Base-by-base conservation (phyloP, 2,329 filamentous ascomycete species). In the Diplodia seriata region DNA sequence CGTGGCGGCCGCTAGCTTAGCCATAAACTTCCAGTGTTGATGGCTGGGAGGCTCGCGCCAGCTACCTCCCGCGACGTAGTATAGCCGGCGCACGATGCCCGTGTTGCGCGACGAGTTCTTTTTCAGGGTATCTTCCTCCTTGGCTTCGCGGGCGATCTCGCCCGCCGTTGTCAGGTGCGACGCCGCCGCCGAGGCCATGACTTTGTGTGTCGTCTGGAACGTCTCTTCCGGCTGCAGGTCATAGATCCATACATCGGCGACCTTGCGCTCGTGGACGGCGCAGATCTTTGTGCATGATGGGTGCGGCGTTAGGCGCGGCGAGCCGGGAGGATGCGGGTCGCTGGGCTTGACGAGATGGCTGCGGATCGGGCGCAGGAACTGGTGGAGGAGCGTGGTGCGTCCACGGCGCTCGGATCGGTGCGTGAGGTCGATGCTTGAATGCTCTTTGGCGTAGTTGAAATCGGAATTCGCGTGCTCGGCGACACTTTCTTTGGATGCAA, bases 51-150 rank as follows among this genome's bases (percentile, higher is more conserved):
- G 83, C 70, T 78, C 78, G 69, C 85, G 84, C 83, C 86, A 88
- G 3, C 84, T 85, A 7, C 86, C 86, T 1, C 86, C 86, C 0
- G 80, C 80, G 70, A 87, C 87, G 69, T 87, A 88, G 69, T 85
- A 83, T 29, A 89, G 76, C 4, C 78, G 74, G 69, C 76, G 79
- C 36, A 47, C 56, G 20, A 59, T 55, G 49, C 51, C 47, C 7
- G 11, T n/a, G 23, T 20, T 29, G 40, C 20, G 57, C 23, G 51
- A 47, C n/a, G 47, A 49, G n/a, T 67, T 67, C 64, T 67, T 68
- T 12, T 38, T n/a, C 23, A 64, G 56, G 3, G 56, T 68, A 20
- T 68, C 47, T 12, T 20, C 57, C 43, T 65, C 18, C 8, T 26
- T 33, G 14, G 47, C 36, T 59, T 38, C 65, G 40, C 50, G 33